Evolutionary conservation across 164 flowering plant species (phyloP).

Genomic region (Cinnamomum chago): DNA sequence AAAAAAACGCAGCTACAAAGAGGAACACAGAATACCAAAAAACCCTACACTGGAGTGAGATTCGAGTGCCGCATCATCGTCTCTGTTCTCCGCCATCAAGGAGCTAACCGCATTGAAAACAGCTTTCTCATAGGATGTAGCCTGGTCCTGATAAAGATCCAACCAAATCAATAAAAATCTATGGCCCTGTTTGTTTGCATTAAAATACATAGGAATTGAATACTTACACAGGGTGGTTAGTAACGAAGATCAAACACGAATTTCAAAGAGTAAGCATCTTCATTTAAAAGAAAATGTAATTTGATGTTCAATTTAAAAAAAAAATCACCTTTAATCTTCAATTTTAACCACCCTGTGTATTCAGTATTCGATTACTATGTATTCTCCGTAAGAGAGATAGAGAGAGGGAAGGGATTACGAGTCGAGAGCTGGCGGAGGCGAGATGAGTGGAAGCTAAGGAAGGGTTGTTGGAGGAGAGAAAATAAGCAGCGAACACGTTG

Average conservation of each 20-base stretch:
- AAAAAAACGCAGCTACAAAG: too few relatives aligned
- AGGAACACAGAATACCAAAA: too few relatives aligned
- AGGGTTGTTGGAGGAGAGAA: slow-evolving; percentile 36
- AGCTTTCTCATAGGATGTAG: slow-evolving; percentile 73
- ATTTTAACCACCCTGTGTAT: too few relatives aligned
- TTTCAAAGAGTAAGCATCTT: neutral
- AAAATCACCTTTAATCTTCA: too few relatives aligned
- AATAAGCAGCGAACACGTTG: slow-evolving; percentile 67
- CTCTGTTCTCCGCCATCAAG: slow-evolving; percentile 47
- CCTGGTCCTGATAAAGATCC: slow-evolving; percentile 41
- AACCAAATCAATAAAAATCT: neutral
- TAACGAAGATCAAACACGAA: too few relatives aligned
- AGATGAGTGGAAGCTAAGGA: slow-evolving; percentile 34
- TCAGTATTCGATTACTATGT: too few relatives aligned
- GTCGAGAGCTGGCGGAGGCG: slow-evolving; percentile 45
- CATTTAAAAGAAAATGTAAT: too few relatives aligned
- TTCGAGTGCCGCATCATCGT: slow-evolving; percentile 59
- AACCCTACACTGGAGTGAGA: slow-evolving; percentile 52
- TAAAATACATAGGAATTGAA: too few relatives aligned
- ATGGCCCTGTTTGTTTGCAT: too few relatives aligned
- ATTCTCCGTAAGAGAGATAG: neutral
- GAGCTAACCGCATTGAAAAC: slow-evolving; percentile 49
- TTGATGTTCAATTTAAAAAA: too few relatives aligned
- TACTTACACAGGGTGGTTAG: too few relatives aligned
- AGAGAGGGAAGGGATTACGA: slow-evolving; percentile 28